Evolutionary conservation across 805 yeast genomes (phyloP).

Genomic region (Suhomyces tanzawaensis): DNA sequence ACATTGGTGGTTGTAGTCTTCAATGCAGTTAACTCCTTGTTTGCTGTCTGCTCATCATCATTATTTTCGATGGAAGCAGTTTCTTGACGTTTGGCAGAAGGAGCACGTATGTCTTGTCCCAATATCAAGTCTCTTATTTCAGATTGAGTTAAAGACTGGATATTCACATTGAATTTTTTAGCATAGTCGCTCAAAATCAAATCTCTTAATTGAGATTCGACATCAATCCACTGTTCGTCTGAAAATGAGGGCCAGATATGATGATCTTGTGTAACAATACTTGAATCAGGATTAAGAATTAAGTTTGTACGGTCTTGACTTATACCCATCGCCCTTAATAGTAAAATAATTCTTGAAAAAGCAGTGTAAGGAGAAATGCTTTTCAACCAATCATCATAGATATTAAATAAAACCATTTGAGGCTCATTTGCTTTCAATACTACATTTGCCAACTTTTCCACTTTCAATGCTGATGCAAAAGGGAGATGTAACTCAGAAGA

Average conservation of each 20-base stretch:
- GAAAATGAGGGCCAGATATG: conserved; percentile 92
- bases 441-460: conserved; percentile 74
- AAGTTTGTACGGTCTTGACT: conserved; percentile 73
- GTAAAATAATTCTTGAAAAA: conserved; percentile 78
- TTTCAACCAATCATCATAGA: conserved; percentile 93
- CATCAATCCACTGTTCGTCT: conserved; percentile 88
- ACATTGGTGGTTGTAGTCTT: conserved; percentile 84
- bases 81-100: conserved; percentile 82
- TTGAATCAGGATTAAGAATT: conserved; percentile 72
- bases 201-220: conserved; percentile 86
- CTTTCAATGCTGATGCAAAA: conserved; percentile 78
- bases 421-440: conserved; percentile 88
- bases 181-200: conserved; percentile 83
- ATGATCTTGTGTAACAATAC: conserved; percentile 66
- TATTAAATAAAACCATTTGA: conserved; percentile 84
- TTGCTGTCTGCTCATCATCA: conserved; percentile 25
- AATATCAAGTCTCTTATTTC: conserved; percentile 91
- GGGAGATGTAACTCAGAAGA: conserved; percentile 89
- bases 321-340: conserved; percentile 79
- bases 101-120: conserved; percentile 91
- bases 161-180: conserved; percentile 78
- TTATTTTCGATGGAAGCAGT: conserved; percentile 67
- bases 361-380: conserved; percentile 87
- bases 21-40: conserved; percentile 63
- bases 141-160: conserved; percentile 83